A percentile compares a stretch with the other conserved stretches of the same genome.
These are phyloP conservation scores for Lantana camara DNA, from an alignment of 257 asterid species.

Conservation along the genomic window DNA sequence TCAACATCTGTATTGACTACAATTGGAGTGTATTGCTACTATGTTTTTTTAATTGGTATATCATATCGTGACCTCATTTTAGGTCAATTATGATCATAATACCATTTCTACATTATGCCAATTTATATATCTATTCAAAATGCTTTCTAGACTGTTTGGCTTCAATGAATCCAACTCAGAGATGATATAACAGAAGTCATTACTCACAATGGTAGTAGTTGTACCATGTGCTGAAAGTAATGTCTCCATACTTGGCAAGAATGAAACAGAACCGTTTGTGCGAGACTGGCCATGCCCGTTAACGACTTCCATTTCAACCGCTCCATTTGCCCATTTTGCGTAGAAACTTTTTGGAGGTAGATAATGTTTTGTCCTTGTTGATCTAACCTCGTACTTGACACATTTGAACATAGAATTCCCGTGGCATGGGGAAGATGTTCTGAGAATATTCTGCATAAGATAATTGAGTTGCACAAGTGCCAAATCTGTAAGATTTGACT, in stretches of 20 bases:
- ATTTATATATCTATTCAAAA: no score
- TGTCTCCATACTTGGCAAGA: constrained; percentile 4
- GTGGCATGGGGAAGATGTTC: background rate
- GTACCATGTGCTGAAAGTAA: background rate
- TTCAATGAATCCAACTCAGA: background rate
- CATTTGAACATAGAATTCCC: no score
- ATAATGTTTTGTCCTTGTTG: no score
- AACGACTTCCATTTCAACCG: background rate
- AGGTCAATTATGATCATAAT: background rate
- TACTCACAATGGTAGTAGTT: background rate
- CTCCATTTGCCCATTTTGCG: no score
- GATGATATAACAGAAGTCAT: background rate
- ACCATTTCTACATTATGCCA: background rate
- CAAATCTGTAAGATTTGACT: background rate
- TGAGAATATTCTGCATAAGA: no score
- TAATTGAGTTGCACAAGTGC: no score
- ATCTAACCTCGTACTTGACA: no score
- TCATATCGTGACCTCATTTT: background rate
- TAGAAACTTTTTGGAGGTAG: no score
- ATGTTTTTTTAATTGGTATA: background rate
- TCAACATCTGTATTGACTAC: background rate
- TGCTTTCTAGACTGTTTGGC: no score
- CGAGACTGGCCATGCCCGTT: background rate
- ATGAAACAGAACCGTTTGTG: background rate
- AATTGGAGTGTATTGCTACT: background rate